Percentiles rank a stretch among this genome's conserved stretches.
These are phyloP conservation scores for Ceratocystis destructans DNA, from an alignment of 2,329 filamentous ascomycete genomes.

Conservation along the genomic window DNA sequence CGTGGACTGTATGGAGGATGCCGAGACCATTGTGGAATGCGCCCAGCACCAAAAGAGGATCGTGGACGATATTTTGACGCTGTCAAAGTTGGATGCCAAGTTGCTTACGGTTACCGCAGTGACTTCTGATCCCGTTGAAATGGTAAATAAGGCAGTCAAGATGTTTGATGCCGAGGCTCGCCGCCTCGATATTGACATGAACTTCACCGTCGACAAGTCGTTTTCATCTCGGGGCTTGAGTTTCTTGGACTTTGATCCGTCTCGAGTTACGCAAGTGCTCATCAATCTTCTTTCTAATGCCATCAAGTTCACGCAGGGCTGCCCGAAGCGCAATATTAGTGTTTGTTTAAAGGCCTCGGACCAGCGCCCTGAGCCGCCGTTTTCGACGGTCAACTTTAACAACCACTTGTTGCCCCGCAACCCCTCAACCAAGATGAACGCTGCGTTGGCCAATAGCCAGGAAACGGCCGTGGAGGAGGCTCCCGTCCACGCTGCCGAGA, in stretches of 20 bases:
- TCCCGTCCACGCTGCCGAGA: neutral
- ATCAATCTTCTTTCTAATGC: conserved; percentile 73
- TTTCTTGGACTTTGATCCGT: conserved; percentile 58
- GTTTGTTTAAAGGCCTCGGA: conserved; percentile 35
- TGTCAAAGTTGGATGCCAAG: conserved; percentile 64
- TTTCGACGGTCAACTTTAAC: conserved; percentile 46
- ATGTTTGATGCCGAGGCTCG: conserved; percentile 68
- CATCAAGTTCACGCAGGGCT: conserved; percentile 63
- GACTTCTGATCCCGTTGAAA: conserved; percentile 50
- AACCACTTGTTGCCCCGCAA: conserved; percentile 28
- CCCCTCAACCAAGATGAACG: conserved; percentile 16
- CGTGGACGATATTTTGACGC: conserved; percentile 59
- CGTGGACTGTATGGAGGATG: conserved; percentile 51
- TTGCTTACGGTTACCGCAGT: conserved; percentile 59
- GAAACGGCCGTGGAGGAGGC: neutral
- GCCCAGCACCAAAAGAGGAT: conserved; percentile 69
- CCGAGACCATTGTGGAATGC: conserved; percentile 64
- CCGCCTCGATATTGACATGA: conserved; percentile 53
- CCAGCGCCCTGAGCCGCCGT: conserved; percentile 29
- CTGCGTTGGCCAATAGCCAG: neutral
- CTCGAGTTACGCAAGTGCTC: conserved; percentile 60
- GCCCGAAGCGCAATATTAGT: conserved; percentile 42
- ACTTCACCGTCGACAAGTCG: conserved; percentile 48
- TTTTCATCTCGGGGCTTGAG: conserved; percentile 45
- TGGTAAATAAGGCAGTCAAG: conserved; percentile 54